A percentile compares a stretch with the other conserved stretches of the same genome.
Evolutionary conservation across 306 rosid species (phyloP).

Genomic region (Trifolium pratense): DNA sequence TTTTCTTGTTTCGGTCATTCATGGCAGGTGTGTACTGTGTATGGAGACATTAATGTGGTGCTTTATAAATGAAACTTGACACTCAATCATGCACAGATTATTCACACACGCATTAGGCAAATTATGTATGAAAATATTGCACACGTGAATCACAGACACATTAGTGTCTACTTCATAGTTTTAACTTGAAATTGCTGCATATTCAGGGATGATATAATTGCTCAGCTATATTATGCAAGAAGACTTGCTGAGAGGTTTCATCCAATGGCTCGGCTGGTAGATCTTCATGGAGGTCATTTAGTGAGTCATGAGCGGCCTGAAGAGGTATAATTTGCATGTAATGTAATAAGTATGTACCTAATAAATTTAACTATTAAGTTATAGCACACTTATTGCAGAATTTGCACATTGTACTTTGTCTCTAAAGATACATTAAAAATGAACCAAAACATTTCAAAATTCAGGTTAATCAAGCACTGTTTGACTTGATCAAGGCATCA

Average conservation of each 20-base stretch:
- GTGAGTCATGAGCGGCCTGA: slow-evolving; percentile 91
- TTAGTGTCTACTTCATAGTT: slow-evolving; percentile 12
- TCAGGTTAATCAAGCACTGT: slow-evolving; percentile 89
- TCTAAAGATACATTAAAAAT: slow-evolving; percentile 35
- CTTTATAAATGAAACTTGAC: slow-evolving; percentile 15
- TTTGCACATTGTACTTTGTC: slow-evolving; percentile 15
- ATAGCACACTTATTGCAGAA: neutral
- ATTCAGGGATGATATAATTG: slow-evolving; percentile 84
- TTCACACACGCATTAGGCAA: slow-evolving; percentile 16
- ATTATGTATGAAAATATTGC: slow-evolving; percentile 36
- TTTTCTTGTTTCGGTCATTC: slow-evolving; percentile 84
- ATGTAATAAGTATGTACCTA: neutral
- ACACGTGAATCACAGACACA: neutral
- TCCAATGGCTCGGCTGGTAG: slow-evolving; percentile 90
- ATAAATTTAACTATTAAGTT: neutral
- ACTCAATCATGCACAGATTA: neutral
- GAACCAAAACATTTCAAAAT: slow-evolving; percentile 32
- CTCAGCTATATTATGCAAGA: slow-evolving; percentile 76
- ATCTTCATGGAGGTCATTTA: slow-evolving; percentile 94
- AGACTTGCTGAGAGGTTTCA: slow-evolving; percentile 81
- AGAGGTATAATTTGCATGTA: slow-evolving; percentile 64
- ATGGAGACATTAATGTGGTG: slow-evolving; percentile 11
- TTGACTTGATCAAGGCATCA: slow-evolving; percentile 77
- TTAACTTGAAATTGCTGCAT: slow-evolving; percentile 35
- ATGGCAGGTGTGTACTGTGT: slow-evolving; percentile 72